These are phyloP conservation scores for Aspergillus hancockii DNA, from an alignment of 495 filamentous ascomycete species.

Conservation along the genomic window DNA sequence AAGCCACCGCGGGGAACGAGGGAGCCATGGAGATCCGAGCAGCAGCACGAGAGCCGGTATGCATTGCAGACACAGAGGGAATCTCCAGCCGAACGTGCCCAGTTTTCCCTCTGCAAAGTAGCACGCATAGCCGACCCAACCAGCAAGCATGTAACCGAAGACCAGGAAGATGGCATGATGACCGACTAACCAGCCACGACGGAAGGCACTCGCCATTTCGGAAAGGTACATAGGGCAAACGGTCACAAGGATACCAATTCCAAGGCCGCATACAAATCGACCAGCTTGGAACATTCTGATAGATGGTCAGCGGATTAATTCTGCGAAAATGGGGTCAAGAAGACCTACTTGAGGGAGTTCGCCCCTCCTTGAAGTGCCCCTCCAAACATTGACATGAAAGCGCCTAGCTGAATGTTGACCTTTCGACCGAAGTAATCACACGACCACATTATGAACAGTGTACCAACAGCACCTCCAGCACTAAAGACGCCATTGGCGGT, in stretches of 20 bases:
- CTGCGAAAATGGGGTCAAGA: neutral
- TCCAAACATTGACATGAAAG: slow-evolving; percentile 42
- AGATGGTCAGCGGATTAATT: neutral
- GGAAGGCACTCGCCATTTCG: slow-evolving; percentile 37
- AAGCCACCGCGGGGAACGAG: slow-evolving; percentile 49
- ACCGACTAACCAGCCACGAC: slow-evolving; percentile 40
- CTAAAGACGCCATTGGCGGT: slow-evolving; percentile 52
- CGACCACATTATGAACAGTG: slow-evolving; percentile 44
- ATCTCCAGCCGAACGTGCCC: slow-evolving; percentile 46
- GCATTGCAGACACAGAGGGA: slow-evolving; percentile 45
- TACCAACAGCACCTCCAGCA: slow-evolving; percentile 47
- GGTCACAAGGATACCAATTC: slow-evolving; percentile 47
- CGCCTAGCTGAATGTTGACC: slow-evolving; percentile 45
- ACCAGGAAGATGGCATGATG: slow-evolving; percentile 44
- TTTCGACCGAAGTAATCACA: slow-evolving; percentile 47
- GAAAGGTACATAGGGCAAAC: slow-evolving; percentile 49
- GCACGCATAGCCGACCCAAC: slow-evolving; percentile 47
- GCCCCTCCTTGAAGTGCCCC: slow-evolving; percentile 48
- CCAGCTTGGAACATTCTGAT: slow-evolving; percentile 50
- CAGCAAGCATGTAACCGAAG: slow-evolving; percentile 44
- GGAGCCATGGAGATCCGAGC: slow-evolving; percentile 39
- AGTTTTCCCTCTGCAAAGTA: slow-evolving; percentile 36
- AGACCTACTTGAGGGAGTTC: slow-evolving; percentile 36
- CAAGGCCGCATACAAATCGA: slow-evolving; percentile 49
- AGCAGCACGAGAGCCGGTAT: slow-evolving; percentile 42